Conservation (phyloP, 495 filamentous ascomycete genomes). For the Penicillium maclennaniae region DNA sequence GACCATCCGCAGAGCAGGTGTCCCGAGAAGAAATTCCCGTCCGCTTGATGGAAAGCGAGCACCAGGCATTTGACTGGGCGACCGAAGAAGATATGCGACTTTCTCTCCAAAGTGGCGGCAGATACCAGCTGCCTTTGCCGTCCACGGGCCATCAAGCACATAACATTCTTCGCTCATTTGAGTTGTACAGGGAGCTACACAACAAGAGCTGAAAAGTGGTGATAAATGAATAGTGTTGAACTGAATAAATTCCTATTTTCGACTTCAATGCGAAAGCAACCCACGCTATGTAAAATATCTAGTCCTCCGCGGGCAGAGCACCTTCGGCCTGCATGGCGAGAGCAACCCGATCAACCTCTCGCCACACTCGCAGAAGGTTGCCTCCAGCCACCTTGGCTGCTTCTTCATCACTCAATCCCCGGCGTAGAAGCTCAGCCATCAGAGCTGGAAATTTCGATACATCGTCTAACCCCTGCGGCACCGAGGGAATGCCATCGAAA, state of each 20-base stretch:
- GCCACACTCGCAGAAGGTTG: constrained; percentile 75
- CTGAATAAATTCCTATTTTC: background rate
- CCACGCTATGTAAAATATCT: constrained; percentile 5
- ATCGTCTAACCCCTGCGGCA: constrained; percentile 58
- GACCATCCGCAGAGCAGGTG: background rate
- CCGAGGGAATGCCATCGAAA: constrained; percentile 55
- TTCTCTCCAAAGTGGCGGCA: constrained; percentile 7
- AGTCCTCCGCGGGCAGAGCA: constrained; percentile 61
- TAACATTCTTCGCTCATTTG: constrained; percentile 21
- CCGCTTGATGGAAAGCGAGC: constrained; percentile 38
- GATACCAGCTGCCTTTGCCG: constrained; percentile 9
- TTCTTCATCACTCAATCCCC: constrained; percentile 65
- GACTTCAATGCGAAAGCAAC: background rate
- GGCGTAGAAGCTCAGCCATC: constrained; percentile 64
- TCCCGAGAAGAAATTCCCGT: constrained; percentile 30
- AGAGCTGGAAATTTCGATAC: constrained; percentile 81
- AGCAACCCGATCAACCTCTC: constrained; percentile 65
- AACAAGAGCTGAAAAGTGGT: background rate
- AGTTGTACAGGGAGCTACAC: constrained; percentile 1
- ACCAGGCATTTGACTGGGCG: constrained; percentile 45
- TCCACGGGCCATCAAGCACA: constrained; percentile 4
- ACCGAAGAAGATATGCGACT: constrained; percentile 34
- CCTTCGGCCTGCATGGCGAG: constrained; percentile 56
- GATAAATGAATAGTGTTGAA: background rate
- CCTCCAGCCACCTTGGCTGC: constrained; percentile 64